Percentiles rank a stretch among this genome's conserved stretches.
Conservation (phyloP, 192 early-diverging fungal genomes). For the Gorgonomyces haynaldii region DNA sequence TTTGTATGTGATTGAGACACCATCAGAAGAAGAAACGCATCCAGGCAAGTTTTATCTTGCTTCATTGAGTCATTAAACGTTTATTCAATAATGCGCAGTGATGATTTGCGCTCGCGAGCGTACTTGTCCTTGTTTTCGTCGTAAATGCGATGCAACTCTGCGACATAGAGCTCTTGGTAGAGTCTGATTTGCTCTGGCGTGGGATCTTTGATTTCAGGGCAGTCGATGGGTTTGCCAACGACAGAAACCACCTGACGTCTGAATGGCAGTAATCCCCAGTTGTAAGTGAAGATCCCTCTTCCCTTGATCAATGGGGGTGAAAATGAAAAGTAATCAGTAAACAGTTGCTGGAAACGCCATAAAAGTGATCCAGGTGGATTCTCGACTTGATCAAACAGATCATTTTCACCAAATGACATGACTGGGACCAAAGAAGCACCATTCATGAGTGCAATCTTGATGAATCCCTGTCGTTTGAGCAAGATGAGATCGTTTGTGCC, state of each 20-base stretch:
- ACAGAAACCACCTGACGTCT: conserved; percentile 26
- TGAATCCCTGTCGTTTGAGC: conserved; percentile 42
- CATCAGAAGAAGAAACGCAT: no score
- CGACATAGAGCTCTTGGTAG: conserved; percentile 59
- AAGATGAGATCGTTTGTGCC: conserved; percentile 28
- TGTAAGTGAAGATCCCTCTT: conserved; percentile 77
- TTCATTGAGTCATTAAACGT: no score
- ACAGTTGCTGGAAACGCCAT: conserved; percentile 47
- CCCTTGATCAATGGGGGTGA: conserved; percentile 69
- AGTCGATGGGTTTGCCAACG: conserved; percentile 57
- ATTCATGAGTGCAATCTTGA: conserved; percentile 73
- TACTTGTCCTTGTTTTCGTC: conserved; percentile 63
- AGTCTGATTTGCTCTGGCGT: conserved; percentile 44
- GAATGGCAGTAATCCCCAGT: conserved; percentile 40
- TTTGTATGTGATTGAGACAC: no score
- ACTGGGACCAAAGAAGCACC: conserved; percentile 69
- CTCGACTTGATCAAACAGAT: conserved; percentile 62
- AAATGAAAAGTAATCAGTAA: no score
- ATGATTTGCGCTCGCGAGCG: conserved; percentile 48
- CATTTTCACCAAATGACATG: conserved; percentile 74
- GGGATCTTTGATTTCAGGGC: conserved; percentile 42
- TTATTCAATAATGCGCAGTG: conserved; percentile 56
- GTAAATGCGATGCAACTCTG: conserved; percentile 48
- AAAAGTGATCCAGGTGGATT: conserved; percentile 54
- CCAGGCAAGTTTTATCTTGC: no score